Base-by-base conservation (phyloP, 495 filamentous ascomycete genomes). In the Geopyxis carbonaria region DNA sequence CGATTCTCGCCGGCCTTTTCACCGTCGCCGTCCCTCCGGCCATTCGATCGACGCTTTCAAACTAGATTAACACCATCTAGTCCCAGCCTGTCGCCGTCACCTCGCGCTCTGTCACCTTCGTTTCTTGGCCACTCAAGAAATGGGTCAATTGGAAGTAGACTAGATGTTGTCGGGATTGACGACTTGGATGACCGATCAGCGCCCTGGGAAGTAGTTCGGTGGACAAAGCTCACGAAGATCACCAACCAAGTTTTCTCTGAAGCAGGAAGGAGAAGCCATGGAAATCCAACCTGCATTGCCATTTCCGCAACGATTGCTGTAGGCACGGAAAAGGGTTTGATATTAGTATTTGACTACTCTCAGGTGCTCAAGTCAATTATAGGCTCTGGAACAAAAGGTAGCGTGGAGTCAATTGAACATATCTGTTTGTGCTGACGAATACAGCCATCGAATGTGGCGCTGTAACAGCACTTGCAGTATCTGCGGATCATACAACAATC, bases 141-240 rank as follows among this genome's bases (percentile, higher is more conserved):
- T 37, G 73, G 76, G 5, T 97, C 81, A 19, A 45, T 75, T 38
- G 60, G 60, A 43, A 74, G 75, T 53, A 41, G 51, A 53, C 63
- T 18, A 21, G 52, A 40, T 10, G 44, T 48, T 28, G 31, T 38
- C 24, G 31, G 30, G 36, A 40, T 54, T 13, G 51, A 47, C 21
- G 29, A 31, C 31, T 33, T 53, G 21, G 51, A 53, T 22, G 45
- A 55, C 35, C 39, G 40, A 59, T 66, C 70, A 48, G 72, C 78
- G 6, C 89, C 87, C 15, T 99, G 89, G 89, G 89, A 95, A 56
- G 83, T 94, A 41, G 76, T 99, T 36, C 66, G 83, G 57, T 99
- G 89, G 89, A 94, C 85, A 0, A 93, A 81, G 55, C 57, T 99
- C 42, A 80, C 75, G 53, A 94, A 85, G 50, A 73, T 95, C 40